Conservation (phyloP, 1,139 yeast genomes). For the Diutina scorzettiae region DNA sequence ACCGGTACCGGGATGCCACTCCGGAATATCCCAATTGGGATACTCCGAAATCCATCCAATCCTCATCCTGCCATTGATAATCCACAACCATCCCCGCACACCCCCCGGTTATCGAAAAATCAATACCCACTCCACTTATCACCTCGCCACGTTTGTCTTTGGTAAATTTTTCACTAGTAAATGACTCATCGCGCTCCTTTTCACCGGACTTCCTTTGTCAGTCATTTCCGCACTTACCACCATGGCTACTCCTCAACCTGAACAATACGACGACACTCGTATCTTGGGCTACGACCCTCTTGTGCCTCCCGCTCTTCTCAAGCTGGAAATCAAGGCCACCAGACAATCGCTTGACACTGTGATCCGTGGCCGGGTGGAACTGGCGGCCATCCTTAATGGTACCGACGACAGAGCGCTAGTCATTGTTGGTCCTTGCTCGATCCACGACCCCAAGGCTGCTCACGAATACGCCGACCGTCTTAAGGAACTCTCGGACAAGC, state of each 20-base stretch:
- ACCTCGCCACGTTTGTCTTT: too few relatives aligned
- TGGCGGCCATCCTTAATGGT: conserved; percentile 59
- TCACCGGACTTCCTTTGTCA: too few relatives aligned
- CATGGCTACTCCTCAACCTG: conserved; percentile 47
- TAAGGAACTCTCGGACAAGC: conserved; percentile 53
- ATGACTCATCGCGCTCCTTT: too few relatives aligned
- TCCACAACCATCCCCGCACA: too few relatives aligned
- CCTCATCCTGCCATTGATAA: too few relatives aligned
- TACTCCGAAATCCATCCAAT: too few relatives aligned
- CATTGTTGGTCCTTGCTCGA: conserved; percentile 91
- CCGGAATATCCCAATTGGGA: too few relatives aligned
- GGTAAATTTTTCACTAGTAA: too few relatives aligned
- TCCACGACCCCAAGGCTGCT: conserved; percentile 86
- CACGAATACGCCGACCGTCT: conserved; percentile 73
- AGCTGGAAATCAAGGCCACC: conserved; percentile 65
- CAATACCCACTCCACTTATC: too few relatives aligned
- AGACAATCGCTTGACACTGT: conserved; percentile 54
- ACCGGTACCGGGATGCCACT: too few relatives aligned
- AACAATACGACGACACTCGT: conserved; percentile 12
- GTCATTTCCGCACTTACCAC: too few relatives aligned
- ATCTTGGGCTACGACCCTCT: conserved; percentile 71
- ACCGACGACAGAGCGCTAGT: conserved; percentile 73
- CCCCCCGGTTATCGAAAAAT: too few relatives aligned
- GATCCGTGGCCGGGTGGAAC: conserved; percentile 62
- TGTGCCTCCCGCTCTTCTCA: conserved; percentile 77